phyloP scores from a whole-genome alignment of 139 green algal species.

The Volvox reticuliferus region DNA sequence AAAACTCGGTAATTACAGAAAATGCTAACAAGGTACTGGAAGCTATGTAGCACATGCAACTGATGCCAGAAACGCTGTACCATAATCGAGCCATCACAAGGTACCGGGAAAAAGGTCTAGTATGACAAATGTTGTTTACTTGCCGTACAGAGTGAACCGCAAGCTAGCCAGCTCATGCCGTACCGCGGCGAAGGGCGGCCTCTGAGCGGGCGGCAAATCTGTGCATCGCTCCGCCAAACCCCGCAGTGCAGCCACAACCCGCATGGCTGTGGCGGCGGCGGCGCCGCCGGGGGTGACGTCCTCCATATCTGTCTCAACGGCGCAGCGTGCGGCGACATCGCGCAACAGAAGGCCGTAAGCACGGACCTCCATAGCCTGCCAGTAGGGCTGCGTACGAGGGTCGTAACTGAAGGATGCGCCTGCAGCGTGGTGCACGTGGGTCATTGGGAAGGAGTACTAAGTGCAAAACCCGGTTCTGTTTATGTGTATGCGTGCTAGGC shows the following conservation, averaged over 20 bases:
- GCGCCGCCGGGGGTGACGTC: neutral
- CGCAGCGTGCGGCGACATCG: slow-evolving; percentile 62
- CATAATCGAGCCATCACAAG: too few relatives aligned
- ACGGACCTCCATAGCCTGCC: slow-evolving; percentile 82
- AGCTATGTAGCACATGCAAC: too few relatives aligned
- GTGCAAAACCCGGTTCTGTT: neutral
- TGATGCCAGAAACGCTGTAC: too few relatives aligned
- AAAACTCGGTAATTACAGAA: too few relatives aligned
- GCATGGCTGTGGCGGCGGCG: neutral
- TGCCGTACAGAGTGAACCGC: neutral
- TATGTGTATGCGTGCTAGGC: too few relatives aligned
- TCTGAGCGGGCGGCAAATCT: slow-evolving; percentile 22
- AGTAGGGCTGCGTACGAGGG: slow-evolving; percentile 55
- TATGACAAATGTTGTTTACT: neutral
- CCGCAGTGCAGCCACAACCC: neutral
- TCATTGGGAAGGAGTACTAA: neutral
- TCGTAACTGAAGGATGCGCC: slow-evolving; percentile 85
- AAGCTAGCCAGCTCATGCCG: neutral
- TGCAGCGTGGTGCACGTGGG: slow-evolving; percentile 43
- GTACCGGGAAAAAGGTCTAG: too few relatives aligned
- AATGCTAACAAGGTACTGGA: too few relatives aligned
- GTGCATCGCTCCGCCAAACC: slow-evolving; percentile 2
- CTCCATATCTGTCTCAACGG: neutral
- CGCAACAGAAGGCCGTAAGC: slow-evolving; percentile 83
- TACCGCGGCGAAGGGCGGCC: slow-evolving; percentile 10